Evolutionary conservation across 371 early-diverging fungal genomes (phyloP), one percentile per base, ranked within the genome.

Genomic region (Aphelidium insulamus): DNA sequence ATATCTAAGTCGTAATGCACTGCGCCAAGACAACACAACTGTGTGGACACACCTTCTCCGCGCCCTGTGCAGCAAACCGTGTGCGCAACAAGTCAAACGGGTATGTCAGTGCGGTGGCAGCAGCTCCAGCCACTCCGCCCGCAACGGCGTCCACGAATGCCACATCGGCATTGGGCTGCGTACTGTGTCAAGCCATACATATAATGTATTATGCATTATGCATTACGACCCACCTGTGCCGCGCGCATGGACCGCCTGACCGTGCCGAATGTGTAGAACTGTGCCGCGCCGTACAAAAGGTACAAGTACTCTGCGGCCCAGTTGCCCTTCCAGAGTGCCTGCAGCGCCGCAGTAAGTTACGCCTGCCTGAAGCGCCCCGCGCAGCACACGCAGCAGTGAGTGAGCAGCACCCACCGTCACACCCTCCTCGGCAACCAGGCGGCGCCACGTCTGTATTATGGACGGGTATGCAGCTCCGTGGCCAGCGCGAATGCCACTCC

Each of bases 251-350:
- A n/a, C n/a, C n/a, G n/a, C n/a, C n/a, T n/a, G n/a, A n/a, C n/a
- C n/a, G n/a, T n/a, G n/a, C n/a, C n/a, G n/a, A n/a, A n/a, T n/a
- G n/a, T n/a, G n/a, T n/a, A 57, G 41, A 92, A 90, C 52, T 92
- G 90, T 15, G 70, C 57, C 2, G 77, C 79, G 21, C 85, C 81
- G 43, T 91, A 94, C 0, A 74, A 55, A 28, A 87, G 42, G 48
- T 91, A 91, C 4, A 91, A 60, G 38, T 76, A 80, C 45, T 76
- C 81, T 2, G 91, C 94, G 2, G 84, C 62, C 50, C 77, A 48
- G 36, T 94, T 94, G 28, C 94, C 94, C 44, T 90, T 91, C 70
- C 82, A 94, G 9, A 86, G 54, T 3, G 75, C 87, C 66, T 78
- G 38, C 7, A 10, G 14, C 23, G 28, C 15, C 21, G 26, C 15